Percentiles rank a stretch among this genome's conserved stretches.
These are phyloP conservation scores for Sporothrix globosa DNA, from an alignment of 2,329 filamentous ascomycete genomes.

Conservation along the genomic window DNA sequence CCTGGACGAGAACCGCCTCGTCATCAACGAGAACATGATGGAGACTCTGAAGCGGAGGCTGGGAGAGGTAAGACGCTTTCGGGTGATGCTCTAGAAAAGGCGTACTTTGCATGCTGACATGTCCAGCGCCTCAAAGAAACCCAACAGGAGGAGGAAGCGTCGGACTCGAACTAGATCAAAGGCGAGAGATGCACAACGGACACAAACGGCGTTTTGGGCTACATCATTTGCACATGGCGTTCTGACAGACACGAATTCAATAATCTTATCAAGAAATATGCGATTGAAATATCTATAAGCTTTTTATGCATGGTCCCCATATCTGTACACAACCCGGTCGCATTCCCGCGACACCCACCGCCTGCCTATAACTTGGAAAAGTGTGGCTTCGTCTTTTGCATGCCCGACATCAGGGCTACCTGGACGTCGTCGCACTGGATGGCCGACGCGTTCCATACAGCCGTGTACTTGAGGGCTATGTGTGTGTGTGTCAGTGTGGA, in stretches of 20 bases:
- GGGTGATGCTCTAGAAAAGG: conserved; percentile 11
- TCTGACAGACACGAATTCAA: neutral
- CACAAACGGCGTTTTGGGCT: conserved; percentile 6
- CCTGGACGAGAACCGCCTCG: conserved; percentile 73
- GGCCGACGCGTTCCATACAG: conserved; percentile 83
- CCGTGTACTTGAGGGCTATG: conserved; percentile 75
- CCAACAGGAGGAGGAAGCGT: conserved; percentile 42
- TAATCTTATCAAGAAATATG: neutral
- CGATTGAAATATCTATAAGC: conserved; percentile 1
- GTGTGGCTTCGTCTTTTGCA: conserved; percentile 76
- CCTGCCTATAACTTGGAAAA: conserved; percentile 78
- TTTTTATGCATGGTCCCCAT: neutral
- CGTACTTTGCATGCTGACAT: neutral
- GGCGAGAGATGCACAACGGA: neutral
- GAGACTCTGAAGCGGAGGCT: conserved; percentile 67
- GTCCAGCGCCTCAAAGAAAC: conserved; percentile 42
- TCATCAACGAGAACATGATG: conserved; percentile 76
- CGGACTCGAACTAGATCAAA: conserved; percentile 36
- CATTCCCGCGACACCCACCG: neutral
- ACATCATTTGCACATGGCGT: neutral
- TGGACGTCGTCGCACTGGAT: conserved; percentile 79
- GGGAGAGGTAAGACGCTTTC: conserved; percentile 59
- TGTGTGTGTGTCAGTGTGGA: neutral
- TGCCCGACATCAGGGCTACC: conserved; percentile 71
- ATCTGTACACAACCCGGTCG: neutral